A percentile compares a stretch with the other conserved stretches of the same genome.
Evolutionary conservation across 1,284 basidiomycete species (phyloP).

Genomic region (Singerocomus inundabilis): DNA sequence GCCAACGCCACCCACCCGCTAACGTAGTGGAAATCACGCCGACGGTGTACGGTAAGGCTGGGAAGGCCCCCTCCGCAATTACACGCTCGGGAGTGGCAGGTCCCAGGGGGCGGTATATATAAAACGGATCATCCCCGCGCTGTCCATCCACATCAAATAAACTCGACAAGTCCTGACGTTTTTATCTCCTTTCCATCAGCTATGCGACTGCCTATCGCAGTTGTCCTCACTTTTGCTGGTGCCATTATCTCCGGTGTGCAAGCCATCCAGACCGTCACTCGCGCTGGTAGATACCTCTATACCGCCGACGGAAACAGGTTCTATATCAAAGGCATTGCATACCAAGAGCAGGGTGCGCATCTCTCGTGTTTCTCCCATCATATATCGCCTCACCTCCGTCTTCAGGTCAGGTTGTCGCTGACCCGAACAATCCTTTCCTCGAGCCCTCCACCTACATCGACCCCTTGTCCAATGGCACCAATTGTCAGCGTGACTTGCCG

Average conservation of each 20-base stretch:
- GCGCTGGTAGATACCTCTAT: constrained; percentile 79
- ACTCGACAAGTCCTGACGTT: constrained; percentile 5
- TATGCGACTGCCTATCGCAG: constrained; percentile 24
- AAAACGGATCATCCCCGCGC: constrained; percentile 13
- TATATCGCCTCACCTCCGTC: background rate
- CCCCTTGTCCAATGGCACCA: constrained; percentile 66
- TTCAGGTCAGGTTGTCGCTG: constrained; percentile 47
- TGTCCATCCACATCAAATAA: background rate
- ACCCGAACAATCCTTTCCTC: constrained; percentile 67
- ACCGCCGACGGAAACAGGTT: constrained; percentile 70
- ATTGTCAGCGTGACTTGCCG: constrained; percentile 78
- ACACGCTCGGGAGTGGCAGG: background rate
- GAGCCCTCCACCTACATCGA: constrained; percentile 78
- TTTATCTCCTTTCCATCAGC: background rate
- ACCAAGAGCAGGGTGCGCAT: constrained; percentile 77
- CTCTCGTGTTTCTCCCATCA: background rate
- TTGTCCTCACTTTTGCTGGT: constrained; percentile 22
- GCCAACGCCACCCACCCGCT: too few relatives aligned
- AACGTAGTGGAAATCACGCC: too few relatives aligned
- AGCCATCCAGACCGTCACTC: constrained; percentile 60
- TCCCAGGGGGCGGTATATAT: background rate
- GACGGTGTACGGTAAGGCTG: too few relatives aligned
- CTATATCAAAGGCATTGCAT: constrained; percentile 90
- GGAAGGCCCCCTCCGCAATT: too few relatives aligned
- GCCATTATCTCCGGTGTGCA: constrained; percentile 40